A percentile compares a stretch with the other conserved stretches of the same genome.
Conservation (phyloP, 2,329 filamentous ascomycete species). For the Pezicula carpinea region DNA sequence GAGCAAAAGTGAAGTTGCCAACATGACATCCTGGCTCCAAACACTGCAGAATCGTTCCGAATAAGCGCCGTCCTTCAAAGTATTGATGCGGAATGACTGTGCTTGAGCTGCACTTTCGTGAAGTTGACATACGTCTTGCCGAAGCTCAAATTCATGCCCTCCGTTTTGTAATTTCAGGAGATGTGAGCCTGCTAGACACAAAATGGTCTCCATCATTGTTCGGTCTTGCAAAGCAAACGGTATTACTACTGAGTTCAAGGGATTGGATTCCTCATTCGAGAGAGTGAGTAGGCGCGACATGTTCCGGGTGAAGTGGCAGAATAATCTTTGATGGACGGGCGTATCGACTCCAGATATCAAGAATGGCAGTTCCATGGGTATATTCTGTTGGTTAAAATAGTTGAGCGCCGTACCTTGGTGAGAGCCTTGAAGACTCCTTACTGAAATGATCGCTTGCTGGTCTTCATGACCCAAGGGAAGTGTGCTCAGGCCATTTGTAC, state of each 20-base stretch:
- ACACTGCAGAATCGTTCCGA: not conserved
- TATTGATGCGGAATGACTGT: conserved; percentile 8
- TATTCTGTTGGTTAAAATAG: not conserved
- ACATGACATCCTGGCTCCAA: conserved; percentile 2
- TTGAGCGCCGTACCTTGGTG: not conserved
- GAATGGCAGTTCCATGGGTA: conserved; percentile 9
- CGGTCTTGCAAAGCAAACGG: conserved; percentile 15
- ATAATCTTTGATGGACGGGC: conserved; percentile 11
- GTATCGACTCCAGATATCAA: conserved; percentile 14
- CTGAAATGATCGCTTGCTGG: conserved; percentile 2
- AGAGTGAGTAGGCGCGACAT: conserved; percentile 14
- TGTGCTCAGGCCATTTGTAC: too few relatives aligned
- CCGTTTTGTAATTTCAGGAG: conserved; percentile 6
- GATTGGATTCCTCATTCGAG: conserved; percentile 8
- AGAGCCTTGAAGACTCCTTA: not conserved
- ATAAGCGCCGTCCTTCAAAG: not conserved
- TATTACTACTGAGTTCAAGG: conserved; percentile 12
- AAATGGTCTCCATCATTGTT: conserved; percentile 14
- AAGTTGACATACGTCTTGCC: conserved; percentile 9
- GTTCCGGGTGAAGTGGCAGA: conserved; percentile 13
- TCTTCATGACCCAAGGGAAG: too few relatives aligned
- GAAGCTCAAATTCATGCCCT: conserved; percentile 1
- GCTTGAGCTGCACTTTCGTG: conserved; percentile 6
- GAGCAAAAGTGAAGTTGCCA: conserved; percentile 16
- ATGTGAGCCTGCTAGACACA: conserved; percentile 17